Base-by-base conservation (phyloP, 2,329 filamentous ascomycete species). In the Chrysoporthe deuterocubensis region DNA sequence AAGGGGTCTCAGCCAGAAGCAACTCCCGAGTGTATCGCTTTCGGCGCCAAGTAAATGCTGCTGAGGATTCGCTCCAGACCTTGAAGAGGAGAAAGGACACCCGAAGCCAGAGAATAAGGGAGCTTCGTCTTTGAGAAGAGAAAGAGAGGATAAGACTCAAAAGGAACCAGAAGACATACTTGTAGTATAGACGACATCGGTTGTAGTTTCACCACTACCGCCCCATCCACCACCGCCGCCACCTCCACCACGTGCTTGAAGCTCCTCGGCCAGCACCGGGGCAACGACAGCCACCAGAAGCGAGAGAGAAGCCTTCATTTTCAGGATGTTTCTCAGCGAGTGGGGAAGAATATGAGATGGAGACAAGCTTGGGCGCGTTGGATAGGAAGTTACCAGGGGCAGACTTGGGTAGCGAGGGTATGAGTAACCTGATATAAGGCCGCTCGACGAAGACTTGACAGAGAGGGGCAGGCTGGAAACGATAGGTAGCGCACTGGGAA, bases 271-370 rank as follows among this genome's bases (percentile, higher is more conserved):
- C 62, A 77, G 40, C 61, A 73, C 71, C 64, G 77, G 72, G 50
- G 71, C 70, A 69, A 73, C 74, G 40, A 78, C 71, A 65, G 72
- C 73, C 56, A 48, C 42, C 52, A 78, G 42, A 64, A 78, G 69
- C 32, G 77, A 74, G 60, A 79, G 70, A 62, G 67, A 71, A 57
- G 75, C 72, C 75, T 74, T 78, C 77, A 78, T 79, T 3, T 71
- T 76, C 69, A 62, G 52, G 69, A 34, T 42, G 57, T 21, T 58
- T 61, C 14, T 58, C 3, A 62, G 40, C 44, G 58, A 61, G 13
- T 68, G 52, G 46, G 46, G n/a, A 44, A 52, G 32, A 58, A 42
- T 65, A 61, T 59, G 62, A 37, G 40, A 63, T 52, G 34, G 8
- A 43, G 34, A 14, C 7, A 52, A 64, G 65, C 44, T 16, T 52